Conservation (phyloP, 306 rosid species). For the Prunus kanzakura region DNA sequence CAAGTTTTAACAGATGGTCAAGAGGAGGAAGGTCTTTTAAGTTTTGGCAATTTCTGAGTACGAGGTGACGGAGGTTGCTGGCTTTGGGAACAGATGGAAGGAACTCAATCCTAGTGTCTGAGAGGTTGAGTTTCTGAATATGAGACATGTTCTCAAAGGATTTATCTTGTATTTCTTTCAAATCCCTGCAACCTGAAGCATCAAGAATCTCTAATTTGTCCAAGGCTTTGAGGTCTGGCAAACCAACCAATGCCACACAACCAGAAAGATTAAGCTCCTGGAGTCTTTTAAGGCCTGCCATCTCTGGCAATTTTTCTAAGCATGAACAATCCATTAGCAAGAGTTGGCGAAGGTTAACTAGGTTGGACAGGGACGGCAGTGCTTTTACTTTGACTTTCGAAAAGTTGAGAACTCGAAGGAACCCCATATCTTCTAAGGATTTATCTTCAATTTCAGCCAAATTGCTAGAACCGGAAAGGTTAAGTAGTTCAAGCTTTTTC, state of each 20-base stretch:
- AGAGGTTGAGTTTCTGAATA: constrained; percentile 30
- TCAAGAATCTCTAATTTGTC: constrained; percentile 29
- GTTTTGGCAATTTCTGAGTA: constrained; percentile 18
- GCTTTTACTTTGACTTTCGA: constrained; percentile 15
- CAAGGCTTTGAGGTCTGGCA: constrained; percentile 14
- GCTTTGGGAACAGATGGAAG: constrained; percentile 16
- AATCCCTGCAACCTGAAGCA: constrained; percentile 27
- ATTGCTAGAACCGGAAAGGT: constrained; percentile 17
- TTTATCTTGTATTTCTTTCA: constrained; percentile 8
- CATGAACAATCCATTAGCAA: constrained; percentile 14
- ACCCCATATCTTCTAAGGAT: constrained; percentile 9
- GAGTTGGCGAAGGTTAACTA: constrained; percentile 17
- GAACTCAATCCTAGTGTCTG: constrained; percentile 16
- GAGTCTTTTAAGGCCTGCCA: constrained; percentile 13
- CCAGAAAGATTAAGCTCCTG: constrained; percentile 16
- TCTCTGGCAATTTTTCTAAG: not conserved
- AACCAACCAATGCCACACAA: not conserved
- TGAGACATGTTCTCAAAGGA: constrained; percentile 24
- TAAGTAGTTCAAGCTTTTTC: constrained; percentile 19
- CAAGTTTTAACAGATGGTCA: constrained; percentile 13
- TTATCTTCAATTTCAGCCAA: constrained; percentile 14
- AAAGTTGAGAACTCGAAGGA: constrained; percentile 31
- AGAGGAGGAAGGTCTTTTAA: constrained; percentile 11
- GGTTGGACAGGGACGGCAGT: constrained; percentile 23
- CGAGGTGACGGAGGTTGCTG: constrained; percentile 17